Evolutionary conservation across 2,329 filamentous ascomycete species (phyloP), one percentile per base, ranked within the genome.

Genomic region (Sclerotinia borealis): DNA sequence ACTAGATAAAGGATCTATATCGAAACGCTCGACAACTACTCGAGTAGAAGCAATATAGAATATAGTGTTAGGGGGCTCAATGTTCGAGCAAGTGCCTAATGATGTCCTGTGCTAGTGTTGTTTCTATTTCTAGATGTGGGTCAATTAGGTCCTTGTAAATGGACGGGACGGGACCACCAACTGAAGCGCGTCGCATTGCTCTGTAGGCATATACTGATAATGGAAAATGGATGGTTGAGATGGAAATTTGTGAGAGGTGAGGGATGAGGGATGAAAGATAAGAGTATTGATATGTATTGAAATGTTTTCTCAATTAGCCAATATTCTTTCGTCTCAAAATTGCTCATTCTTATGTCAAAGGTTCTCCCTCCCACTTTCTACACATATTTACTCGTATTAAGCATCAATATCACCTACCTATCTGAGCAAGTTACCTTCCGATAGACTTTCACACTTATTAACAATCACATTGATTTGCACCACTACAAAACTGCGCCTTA

Each of bases 81-180:
- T 50, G 48, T 47, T 27, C n/a, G 49, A 22, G 49, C 49, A 51
- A 34, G 31, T 36, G 49, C 29, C 49, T 22, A 4, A 2, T 0
- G 3, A 36, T 52, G 49, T 52, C 4, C 49, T 17, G 49, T 37
- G 31, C 49, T 52, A n/a, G 0, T 36, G 22, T 52, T 37, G 31
- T 37, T 52, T 52, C 49, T 52, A 52, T 52, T 52, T 52, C 34
- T 34, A 37, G 49, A 52, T 25, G n/a, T 51, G 49, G 31, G 49
- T 36, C n/a, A 25, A 27, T 13, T 36, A n/a, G n/a, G n/a, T n/a
- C n/a, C 31, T 51, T 36, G 29, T 25, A 22, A 8, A 34, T n/a
- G 48, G 13, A 34, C 13, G 48, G 13, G 27, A 22, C 22, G 27
- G 37, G 25, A 55, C 39, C 39, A 15, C 19, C 37, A 22, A 22